phyloP scores from a whole-genome alignment of 805 yeast species.

The Starmerella floris region DNA sequence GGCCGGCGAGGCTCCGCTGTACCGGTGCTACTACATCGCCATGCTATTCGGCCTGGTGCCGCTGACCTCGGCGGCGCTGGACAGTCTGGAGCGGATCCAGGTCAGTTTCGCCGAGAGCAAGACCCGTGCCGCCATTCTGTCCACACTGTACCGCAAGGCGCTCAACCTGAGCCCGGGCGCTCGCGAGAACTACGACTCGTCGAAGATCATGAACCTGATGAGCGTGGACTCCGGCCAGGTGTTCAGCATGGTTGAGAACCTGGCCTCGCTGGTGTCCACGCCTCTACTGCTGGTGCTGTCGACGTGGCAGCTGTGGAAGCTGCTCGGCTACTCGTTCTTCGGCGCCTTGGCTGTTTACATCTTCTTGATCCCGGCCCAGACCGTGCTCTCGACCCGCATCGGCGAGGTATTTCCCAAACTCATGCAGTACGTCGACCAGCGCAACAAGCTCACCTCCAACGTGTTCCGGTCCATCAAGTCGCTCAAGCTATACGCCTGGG shows the following conservation, averaged over 20 bases:
- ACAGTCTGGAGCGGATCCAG: conserved; percentile 11
- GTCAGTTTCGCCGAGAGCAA: conserved; percentile 10
- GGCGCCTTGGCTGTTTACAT: conserved; percentile 67
- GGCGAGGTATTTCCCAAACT: conserved; percentile 62
- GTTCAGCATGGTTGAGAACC: conserved; percentile 71
- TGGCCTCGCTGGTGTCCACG: conserved; percentile 75
- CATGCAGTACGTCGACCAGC: conserved; percentile 77
- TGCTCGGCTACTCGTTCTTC: conserved; percentile 82
- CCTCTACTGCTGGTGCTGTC: conserved; percentile 75
- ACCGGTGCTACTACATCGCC: conserved; percentile 17
- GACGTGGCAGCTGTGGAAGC: conserved; percentile 51
- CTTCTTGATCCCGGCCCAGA: conserved; percentile 65
- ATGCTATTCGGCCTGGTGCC: conserved; percentile 18
- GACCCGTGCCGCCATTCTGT: conserved; percentile 8
- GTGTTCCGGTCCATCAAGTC: conserved; percentile 82
- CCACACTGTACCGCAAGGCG: conserved; percentile 67
- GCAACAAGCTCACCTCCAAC: conserved; percentile 77
- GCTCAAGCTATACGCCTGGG: conserved; percentile 92
- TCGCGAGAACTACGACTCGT: conserved; percentile 53
- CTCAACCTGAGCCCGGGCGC: conserved; percentile 50
- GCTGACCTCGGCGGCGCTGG: conserved; percentile 10
- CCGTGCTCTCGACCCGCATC: conserved; percentile 42
- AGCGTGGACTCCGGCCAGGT: conserved; percentile 64
- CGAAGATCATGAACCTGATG: conserved; percentile 86
- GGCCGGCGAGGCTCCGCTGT: conserved; percentile 15